These are phyloP conservation scores for Quercus dentata DNA, from an alignment of 306 rosid genomes.

Conservation along the genomic window DNA sequence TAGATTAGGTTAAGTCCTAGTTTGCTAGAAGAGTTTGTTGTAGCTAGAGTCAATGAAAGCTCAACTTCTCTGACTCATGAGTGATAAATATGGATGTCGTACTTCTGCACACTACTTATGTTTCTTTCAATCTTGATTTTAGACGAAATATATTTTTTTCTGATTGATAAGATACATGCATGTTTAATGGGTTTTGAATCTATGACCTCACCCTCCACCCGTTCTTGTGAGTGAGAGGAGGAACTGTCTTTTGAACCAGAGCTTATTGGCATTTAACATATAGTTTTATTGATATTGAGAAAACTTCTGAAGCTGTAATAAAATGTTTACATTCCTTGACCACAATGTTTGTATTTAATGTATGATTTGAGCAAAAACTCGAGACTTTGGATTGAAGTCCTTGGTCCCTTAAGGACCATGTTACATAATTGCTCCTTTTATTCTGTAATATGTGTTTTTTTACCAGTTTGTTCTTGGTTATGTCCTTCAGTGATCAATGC, in stretches of 20 bases:
- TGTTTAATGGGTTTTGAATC: no score
- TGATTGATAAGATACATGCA: no score
- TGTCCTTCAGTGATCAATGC: not conserved
- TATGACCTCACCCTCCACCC: no score
- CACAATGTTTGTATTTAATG: not conserved
- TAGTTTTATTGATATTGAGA: not conserved
- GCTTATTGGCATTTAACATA: no score
- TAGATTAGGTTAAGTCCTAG: no score
- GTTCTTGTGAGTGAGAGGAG: no score
- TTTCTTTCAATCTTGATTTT: not conserved
- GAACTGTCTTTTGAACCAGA: no score
- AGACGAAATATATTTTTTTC: no score
- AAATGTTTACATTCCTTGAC: not conserved
- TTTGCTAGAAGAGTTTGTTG: no score
- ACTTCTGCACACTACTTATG: not conserved
- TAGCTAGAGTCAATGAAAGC: no score
- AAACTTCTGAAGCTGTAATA: not conserved
- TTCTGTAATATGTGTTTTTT: not conserved
- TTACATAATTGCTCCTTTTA: not conserved
- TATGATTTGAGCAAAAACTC: not conserved
- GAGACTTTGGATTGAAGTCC: not conserved
- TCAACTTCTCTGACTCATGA: not conserved
- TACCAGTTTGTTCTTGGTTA: not conserved
- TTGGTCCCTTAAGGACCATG: not conserved
- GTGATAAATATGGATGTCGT: not conserved